Conservation (phyloP, 1,139 yeast genomes). For the Arxiozyma telluris region DNA sequence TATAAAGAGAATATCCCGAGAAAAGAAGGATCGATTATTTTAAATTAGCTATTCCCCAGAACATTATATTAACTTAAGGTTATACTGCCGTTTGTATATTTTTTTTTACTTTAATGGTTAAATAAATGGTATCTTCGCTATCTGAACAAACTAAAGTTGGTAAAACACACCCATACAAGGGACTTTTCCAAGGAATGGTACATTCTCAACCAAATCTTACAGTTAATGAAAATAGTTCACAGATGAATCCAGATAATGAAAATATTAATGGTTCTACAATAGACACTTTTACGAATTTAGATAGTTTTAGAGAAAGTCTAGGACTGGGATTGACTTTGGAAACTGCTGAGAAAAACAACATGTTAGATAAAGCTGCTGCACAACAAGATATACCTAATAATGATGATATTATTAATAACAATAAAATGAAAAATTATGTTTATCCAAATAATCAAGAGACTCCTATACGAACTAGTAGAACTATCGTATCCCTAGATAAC, state of each 20-base stretch:
- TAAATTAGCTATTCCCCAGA: not conserved
- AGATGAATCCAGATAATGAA: not conserved
- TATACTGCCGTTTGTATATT: not conserved
- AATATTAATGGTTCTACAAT: not conserved
- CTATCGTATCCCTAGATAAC: constrained; percentile 1
- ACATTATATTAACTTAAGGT: not conserved
- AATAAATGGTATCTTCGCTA: not conserved
- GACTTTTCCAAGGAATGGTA: not conserved
- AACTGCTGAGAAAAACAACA: not conserved
- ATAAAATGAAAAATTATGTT: not conserved
- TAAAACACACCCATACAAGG: not conserved
- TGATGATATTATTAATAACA: not conserved
- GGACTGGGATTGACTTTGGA: constrained; percentile 1
- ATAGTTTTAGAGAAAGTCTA: not conserved
- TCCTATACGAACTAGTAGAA: not conserved
- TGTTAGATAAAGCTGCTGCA: not conserved
- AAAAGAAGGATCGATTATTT: not conserved
- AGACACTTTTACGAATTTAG: not conserved
- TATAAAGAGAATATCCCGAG: not conserved
- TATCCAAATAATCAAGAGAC: not conserved
- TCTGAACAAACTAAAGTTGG: not conserved
- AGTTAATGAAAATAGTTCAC: not conserved
- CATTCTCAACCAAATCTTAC: not conserved
- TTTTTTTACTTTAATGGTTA: not conserved
- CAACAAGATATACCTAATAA: not conserved